phyloP scores from a whole-genome alignment of 1,139 yeast genomes.

The Diutina pseudorugosa region DNA sequence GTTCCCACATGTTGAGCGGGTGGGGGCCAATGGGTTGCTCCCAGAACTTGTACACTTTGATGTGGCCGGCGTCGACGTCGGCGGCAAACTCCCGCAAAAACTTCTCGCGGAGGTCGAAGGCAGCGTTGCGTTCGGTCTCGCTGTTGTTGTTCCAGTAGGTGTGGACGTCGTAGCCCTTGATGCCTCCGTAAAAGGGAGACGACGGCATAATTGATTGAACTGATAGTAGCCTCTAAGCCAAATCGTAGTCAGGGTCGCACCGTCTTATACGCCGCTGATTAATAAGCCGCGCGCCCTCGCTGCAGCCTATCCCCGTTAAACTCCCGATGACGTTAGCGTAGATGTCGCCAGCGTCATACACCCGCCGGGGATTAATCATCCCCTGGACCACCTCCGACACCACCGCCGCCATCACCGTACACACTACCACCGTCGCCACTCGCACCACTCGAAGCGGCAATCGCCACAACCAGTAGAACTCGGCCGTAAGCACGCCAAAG shows the following conservation, averaged over 20 bases:
- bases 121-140: conserved; percentile 21
- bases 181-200: background rate
- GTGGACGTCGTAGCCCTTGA: conserved; percentile 33
- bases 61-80: conserved; percentile 30
- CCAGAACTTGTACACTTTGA: conserved; percentile 35
- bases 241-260: background rate
- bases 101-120: conserved; percentile 26
- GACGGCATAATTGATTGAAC: background rate
- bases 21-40: conserved; percentile 48
- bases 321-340: background rate
- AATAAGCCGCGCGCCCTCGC: background rate
- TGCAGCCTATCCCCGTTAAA: background rate
- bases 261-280: background rate
- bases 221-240: background rate
- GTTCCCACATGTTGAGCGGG: conserved; percentile 34
- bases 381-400: conserved; percentile 41
- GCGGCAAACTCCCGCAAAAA: conserved; percentile 29
- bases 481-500: conserved; percentile 37
- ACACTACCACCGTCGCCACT: conserved; percentile 30
- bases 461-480: conserved; percentile 45
- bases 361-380: background rate
- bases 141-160: conserved; percentile 37
- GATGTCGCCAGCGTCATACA: conserved; percentile 47
- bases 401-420: conserved; percentile 34
- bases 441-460: conserved; percentile 17